Evolutionary conservation across 306 rosid genomes (phyloP).

Genomic region (Rosa chinensis): DNA sequence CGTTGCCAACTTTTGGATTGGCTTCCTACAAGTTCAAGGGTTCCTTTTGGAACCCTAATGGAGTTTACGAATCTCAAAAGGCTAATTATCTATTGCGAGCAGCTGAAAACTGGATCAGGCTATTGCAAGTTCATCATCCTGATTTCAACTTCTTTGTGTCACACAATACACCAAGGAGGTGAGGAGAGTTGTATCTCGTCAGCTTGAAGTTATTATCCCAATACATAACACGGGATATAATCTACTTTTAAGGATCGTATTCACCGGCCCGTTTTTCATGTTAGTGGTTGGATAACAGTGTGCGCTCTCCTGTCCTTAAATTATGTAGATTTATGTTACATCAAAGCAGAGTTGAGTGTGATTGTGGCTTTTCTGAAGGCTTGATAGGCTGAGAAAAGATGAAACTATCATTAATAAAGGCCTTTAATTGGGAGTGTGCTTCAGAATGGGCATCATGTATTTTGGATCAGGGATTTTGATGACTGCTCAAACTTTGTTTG

Average conservation of each 20-base stretch:
- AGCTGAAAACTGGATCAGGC: constrained; percentile 76
- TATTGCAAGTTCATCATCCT: constrained; percentile 62
- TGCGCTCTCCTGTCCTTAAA: constrained; percentile 12
- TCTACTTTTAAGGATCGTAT: constrained; percentile 15
- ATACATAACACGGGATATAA: constrained; percentile 6
- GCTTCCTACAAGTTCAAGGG: constrained; percentile 72
- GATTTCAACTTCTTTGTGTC: constrained; percentile 69
- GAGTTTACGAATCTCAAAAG: constrained; percentile 57
- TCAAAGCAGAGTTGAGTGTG: constrained; percentile 19
- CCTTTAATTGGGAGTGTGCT: constrained; percentile 13
- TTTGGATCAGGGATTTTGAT: constrained; percentile 19
- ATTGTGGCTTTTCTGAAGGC: constrained; percentile 10
- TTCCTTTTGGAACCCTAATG: constrained; percentile 69
- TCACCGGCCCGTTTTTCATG: constrained; percentile 24
- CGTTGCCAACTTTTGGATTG: constrained; percentile 74
- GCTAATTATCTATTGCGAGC: constrained; percentile 60
- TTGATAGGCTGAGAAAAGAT: constrained; percentile 21
- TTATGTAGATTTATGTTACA: constrained; percentile 17
- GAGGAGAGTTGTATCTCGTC: constrained; percentile 16
- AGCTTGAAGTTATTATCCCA: constrained; percentile 19
- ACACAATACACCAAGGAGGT: constrained; percentile 51
- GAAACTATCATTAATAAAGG: constrained; percentile 20
- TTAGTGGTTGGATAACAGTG: constrained; percentile 20
- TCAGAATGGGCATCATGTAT: constrained; percentile 13
- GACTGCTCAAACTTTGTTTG: neutral